A percentile compares a stretch with the other conserved stretches of the same genome.
phyloP scores from a whole-genome alignment of 768 basidiomycete genomes.

The Termitomyces sp. region DNA sequence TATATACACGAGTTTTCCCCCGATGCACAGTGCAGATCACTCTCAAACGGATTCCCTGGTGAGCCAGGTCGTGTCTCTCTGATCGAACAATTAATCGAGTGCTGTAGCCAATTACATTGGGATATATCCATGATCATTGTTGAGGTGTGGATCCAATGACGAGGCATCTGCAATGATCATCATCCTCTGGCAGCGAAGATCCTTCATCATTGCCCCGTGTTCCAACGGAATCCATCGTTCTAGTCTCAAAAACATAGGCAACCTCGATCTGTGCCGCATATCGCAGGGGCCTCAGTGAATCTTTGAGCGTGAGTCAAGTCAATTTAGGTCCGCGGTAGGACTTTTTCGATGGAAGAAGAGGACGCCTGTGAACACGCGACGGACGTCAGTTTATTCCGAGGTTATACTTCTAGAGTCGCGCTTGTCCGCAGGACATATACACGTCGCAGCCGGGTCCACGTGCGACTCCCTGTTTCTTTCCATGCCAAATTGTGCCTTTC shows the following conservation, averaged over 20 bases:
- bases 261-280: not conserved
- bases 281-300: too few relatives aligned
- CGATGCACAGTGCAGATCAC: not conserved
- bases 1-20: constrained; percentile 9
- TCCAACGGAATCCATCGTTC: not conserved
- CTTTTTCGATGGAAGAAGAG: not conserved
- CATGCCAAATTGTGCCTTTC: not conserved
- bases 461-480: not conserved
- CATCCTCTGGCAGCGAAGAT: constrained; percentile 13
- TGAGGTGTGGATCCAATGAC: constrained; percentile 11
- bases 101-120: not conserved
- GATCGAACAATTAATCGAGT: not conserved
- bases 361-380: not conserved
- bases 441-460: not conserved
- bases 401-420: not conserved
- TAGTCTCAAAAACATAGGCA: not conserved
- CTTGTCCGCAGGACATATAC: not conserved
- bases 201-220: constrained; percentile 4
- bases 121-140: not conserved
- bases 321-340: not conserved
- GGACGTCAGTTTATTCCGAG: not conserved
- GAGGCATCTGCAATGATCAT: constrained; percentile 6
- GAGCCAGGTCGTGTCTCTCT: not conserved
- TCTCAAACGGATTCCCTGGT: not conserved
- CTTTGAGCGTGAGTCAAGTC: not conserved